Evolutionary conservation across 169 alveolate species (phyloP).

Genomic region (Babesia gibsoni): DNA sequence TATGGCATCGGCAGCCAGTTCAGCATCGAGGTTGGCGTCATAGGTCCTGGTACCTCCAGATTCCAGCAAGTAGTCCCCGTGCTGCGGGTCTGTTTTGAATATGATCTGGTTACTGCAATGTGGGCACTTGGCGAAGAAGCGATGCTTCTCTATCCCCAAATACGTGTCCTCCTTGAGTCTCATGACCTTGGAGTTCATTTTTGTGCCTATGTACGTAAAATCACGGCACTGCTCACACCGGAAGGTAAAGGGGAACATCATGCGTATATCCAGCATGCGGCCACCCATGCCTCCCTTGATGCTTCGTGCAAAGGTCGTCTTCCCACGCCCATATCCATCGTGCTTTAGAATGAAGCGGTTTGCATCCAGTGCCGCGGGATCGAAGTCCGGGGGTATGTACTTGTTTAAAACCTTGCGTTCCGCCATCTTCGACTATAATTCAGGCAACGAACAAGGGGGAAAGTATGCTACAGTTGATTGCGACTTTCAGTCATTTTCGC

Average conservation of each 20-base stretch:
- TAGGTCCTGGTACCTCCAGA: conserved; percentile 88
- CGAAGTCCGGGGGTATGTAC: conserved; percentile 99
- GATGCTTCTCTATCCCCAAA: conserved; percentile 93
- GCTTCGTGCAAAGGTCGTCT: conserved; percentile 58
- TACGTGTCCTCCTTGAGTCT: conserved; percentile 92
- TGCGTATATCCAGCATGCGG: conserved; percentile 91
- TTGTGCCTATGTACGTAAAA: conserved; percentile 98
- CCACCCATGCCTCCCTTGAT: conserved; percentile 53
- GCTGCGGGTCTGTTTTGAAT: conserved; percentile 91
- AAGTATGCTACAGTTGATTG: conserved; percentile 23
- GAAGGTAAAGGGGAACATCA: conserved; percentile 97
- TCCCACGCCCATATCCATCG: conserved; percentile 75
- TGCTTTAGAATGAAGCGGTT: conserved; percentile 79
- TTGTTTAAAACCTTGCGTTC: conserved; percentile 97
- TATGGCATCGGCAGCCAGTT: conserved; percentile 62
- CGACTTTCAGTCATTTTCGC: conserved; percentile 14
- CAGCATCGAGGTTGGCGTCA: conserved; percentile 74
- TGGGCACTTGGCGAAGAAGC: conserved; percentile 97
- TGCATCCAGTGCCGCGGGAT: conserved; percentile 91
- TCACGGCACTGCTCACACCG: conserved; percentile 95
- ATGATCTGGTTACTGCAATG: conserved; percentile 94
- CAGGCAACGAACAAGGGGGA: neutral
- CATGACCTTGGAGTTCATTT: conserved; percentile 93
- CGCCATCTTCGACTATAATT: conserved; percentile 94
- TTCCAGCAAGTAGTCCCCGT: conserved; percentile 86